A percentile compares a stretch with the other conserved stretches of the same genome.
Evolutionary conservation across 148 eudicot genomes (phyloP).

Genomic region (Drosera capensis): DNA sequence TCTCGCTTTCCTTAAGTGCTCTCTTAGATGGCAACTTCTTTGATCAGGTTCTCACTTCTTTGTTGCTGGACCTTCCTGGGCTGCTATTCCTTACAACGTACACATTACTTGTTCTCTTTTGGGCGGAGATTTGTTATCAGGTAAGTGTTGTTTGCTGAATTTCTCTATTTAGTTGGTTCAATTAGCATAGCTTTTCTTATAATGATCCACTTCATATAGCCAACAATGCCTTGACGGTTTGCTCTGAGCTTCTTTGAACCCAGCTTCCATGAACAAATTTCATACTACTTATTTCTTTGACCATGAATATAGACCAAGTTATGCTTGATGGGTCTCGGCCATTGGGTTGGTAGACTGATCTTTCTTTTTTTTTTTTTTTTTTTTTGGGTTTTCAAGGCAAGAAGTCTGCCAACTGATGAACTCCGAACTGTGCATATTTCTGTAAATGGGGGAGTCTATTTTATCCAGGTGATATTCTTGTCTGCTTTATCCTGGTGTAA

Average conservation of each 20-base stretch:
- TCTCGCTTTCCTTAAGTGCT: too few species aligned
- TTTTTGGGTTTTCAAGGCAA: slow-evolving; percentile 70
- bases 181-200: too few species aligned
- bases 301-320: too few species aligned
- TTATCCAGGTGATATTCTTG: slow-evolving; percentile 42
- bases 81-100: slow-evolving; percentile 52
- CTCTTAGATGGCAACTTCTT: background rate
- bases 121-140: slow-evolving; percentile 85
- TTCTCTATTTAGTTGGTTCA: too few species aligned
- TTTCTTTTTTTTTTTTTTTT: too few species aligned
- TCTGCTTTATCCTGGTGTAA: too few species aligned
- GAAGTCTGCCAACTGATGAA: slow-evolving; percentile 67
- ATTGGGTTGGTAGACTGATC: background rate
- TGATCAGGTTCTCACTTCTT: slow-evolving; percentile 18
- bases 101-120: slow-evolving; percentile 48
- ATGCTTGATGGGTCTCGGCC: too few species aligned
- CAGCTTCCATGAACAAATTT: too few species aligned
- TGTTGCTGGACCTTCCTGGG: slow-evolving; percentile 56
- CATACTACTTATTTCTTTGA: too few species aligned
- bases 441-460: slow-evolving; percentile 50
- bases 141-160: slow-evolving; percentile 19
- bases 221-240: too few species aligned
- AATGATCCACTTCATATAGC: too few species aligned
- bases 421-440: slow-evolving; percentile 46
- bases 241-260: too few species aligned